These are phyloP conservation scores for Podospora didyma DNA, from an alignment of 495 filamentous ascomycete species.

Conservation along the genomic window DNA sequence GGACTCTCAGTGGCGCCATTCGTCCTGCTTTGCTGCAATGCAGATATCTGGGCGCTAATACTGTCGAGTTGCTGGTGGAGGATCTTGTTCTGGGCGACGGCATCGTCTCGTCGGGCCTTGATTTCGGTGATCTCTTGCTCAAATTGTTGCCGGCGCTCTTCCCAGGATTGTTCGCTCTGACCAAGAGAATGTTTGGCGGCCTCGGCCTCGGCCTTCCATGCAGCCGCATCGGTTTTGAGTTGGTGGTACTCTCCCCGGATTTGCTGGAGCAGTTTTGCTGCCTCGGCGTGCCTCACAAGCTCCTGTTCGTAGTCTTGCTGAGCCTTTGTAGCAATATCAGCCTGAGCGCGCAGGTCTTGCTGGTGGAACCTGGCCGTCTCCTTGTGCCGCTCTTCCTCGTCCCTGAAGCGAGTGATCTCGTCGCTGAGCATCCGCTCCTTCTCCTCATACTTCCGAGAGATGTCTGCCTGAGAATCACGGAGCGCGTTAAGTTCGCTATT, in stretches of 20 bases:
- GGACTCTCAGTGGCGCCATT: constrained; percentile 43
- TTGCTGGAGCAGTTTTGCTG: constrained; percentile 73
- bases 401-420: constrained; percentile 77
- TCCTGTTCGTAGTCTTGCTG: constrained; percentile 95
- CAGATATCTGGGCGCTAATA: constrained; percentile 70
- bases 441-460: constrained; percentile 67
- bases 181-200: constrained; percentile 71
- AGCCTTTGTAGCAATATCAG: constrained; percentile 85
- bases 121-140: constrained; percentile 80
- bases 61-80: constrained; percentile 85
- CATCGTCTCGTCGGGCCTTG: constrained; percentile 71
- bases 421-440: constrained; percentile 70
- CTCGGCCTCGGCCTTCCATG: constrained; percentile 71
- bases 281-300: constrained; percentile 89
- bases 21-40: constrained; percentile 63
- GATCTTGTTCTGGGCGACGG: constrained; percentile 78
- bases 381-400: constrained; percentile 75
- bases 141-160: constrained; percentile 70
- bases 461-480: constrained; percentile 71
- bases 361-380: constrained; percentile 76
- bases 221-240: constrained; percentile 68
- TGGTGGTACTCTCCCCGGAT: constrained; percentile 77
- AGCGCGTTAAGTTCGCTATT: constrained; percentile 75
- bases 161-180: constrained; percentile 84
- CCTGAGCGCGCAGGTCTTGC: constrained; percentile 87